These are phyloP conservation scores for Voacanga thouarsii DNA, from an alignment of 257 asterid species.

Conservation along the genomic window DNA sequence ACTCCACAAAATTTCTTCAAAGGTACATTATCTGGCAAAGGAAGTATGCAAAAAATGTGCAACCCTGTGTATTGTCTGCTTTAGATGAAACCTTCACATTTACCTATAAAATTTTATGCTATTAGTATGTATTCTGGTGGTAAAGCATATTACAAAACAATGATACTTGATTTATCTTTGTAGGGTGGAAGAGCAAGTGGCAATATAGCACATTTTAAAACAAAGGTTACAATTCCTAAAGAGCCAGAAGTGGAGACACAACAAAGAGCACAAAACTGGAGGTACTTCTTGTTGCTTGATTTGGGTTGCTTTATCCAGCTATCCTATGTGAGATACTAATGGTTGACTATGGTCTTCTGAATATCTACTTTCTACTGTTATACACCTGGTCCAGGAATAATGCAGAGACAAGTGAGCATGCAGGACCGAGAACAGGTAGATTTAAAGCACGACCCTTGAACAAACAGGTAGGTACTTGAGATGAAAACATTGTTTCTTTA, in stretches of 20 bases:
- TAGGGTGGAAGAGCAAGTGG: constrained; percentile 17
- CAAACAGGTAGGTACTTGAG: constrained; percentile 57
- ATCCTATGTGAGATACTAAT: constrained; percentile 2
- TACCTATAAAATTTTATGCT: neutral
- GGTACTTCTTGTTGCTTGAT: constrained; percentile 31
- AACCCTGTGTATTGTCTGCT: neutral
- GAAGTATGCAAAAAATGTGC: constrained; percentile 1
- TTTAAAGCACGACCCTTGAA: constrained; percentile 41
- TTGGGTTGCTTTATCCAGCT: neutral
- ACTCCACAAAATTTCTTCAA: constrained; percentile 58
- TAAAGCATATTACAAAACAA: neutral
- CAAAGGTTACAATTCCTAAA: constrained; percentile 70
- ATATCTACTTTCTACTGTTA: neutral
- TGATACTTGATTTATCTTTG: neutral
- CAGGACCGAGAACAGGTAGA: constrained; percentile 30
- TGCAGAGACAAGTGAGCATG: constrained; percentile 43
- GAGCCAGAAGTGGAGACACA: constrained; percentile 71
- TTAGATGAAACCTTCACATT: neutral
- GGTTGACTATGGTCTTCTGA: neutral
- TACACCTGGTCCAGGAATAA: constrained; percentile 56
- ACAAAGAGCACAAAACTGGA: constrained; percentile 72
- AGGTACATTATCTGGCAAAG: constrained; percentile 35
- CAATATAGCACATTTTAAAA: constrained; percentile 14
- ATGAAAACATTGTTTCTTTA: neutral
- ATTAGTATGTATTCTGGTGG: neutral